These are phyloP conservation scores for Mortierella sp. DNA, from an alignment of 371 early-diverging fungal genomes.

Conservation along the genomic window DNA sequence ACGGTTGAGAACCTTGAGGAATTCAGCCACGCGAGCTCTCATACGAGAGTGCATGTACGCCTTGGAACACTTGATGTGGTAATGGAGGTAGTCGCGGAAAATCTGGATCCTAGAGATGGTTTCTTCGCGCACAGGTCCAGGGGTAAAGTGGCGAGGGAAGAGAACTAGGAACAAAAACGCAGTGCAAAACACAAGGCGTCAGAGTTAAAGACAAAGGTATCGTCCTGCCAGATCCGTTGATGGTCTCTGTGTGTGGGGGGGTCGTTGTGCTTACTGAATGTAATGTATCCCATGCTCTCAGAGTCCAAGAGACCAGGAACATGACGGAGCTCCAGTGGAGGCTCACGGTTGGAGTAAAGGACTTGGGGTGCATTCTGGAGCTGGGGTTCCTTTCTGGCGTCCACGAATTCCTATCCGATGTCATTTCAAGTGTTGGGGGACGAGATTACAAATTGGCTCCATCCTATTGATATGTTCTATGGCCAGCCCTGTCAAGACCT, in stretches of 20 bases:
- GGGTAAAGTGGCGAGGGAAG: constrained; percentile 90
- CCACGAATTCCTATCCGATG: constrained; percentile 91
- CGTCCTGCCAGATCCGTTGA: too few relatives aligned
- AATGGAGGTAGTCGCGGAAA: constrained; percentile 98
- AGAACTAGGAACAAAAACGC: constrained; percentile 70
- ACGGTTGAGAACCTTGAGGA: constrained; percentile 97
- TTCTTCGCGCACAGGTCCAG: constrained; percentile 80
- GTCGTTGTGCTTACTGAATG: constrained; percentile 78
- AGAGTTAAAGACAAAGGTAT: neutral
- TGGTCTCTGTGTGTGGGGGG: too few relatives aligned
- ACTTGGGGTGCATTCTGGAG: constrained; percentile 97
- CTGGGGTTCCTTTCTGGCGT: constrained; percentile 90
- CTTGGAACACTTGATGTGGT: constrained; percentile 98
- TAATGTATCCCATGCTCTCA: constrained; percentile 89
- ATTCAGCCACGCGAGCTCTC: constrained; percentile 91
- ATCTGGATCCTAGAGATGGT: constrained; percentile 94
- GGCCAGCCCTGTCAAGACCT: neutral
- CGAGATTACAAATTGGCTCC: too few relatives aligned
- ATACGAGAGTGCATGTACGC: constrained; percentile 99
- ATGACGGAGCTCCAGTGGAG: constrained; percentile 93
- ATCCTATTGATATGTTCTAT: too few relatives aligned
- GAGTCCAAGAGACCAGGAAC: constrained; percentile 77
- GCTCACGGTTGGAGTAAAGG: constrained; percentile 90
- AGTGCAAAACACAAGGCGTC: neutral
- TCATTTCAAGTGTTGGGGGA: too few relatives aligned